Base-by-base conservation (phyloP, 2,329 filamentous ascomycete species). In the Pseudopyricularia javanii region DNA sequence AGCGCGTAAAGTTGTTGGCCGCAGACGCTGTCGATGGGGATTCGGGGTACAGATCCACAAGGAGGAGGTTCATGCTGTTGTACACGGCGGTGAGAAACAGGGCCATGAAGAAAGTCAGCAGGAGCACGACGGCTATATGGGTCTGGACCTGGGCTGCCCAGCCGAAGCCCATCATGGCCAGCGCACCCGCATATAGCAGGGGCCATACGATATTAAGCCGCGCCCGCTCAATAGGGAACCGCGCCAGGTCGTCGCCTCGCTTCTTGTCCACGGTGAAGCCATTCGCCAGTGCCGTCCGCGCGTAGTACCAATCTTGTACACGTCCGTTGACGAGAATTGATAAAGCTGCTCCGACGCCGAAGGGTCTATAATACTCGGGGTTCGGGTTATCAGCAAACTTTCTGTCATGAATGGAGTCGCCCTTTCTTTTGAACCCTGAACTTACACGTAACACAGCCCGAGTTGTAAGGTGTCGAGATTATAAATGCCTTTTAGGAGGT, bases 271-370 rank as follows among this genome's bases (percentile, higher is more conserved):
- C 76, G 2, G 71, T 68, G 54, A 89, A 71, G 6, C 81, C 81
- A 15, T 83, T 69, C 32, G 74, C 73, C 49, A 70, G 73, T 1
- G 86, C 85, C 48, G 82, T 75, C 37, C 85, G 78, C 7, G 80
- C 74, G 64, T 87, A 94, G 64, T 90, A 90, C 73, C 79, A 82
- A 64, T 80, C 76, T 49, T 78, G 68, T 6, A 79, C 61, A 57
- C 74, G 74, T 5, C 87, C 85, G 56, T 79, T 76, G n/a, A 64
- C n/a, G n/a, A n/a, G n/a, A n/a, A n/a, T n/a, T n/a, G n/a, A n/a
- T n/a, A n/a, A n/a, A n/a, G n/a, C n/a, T n/a, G n/a, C n/a, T n/a
- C n/a, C n/a, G n/a, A n/a, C n/a, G n/a, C n/a, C n/a, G n/a, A n/a
- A n/a, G n/a, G n/a, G n/a, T n/a, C n/a, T n/a, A n/a, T n/a, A n/a